These are phyloP conservation scores for Gyrodon lividus DNA, from an alignment of 768 basidiomycete genomes.

Conservation along the genomic window DNA sequence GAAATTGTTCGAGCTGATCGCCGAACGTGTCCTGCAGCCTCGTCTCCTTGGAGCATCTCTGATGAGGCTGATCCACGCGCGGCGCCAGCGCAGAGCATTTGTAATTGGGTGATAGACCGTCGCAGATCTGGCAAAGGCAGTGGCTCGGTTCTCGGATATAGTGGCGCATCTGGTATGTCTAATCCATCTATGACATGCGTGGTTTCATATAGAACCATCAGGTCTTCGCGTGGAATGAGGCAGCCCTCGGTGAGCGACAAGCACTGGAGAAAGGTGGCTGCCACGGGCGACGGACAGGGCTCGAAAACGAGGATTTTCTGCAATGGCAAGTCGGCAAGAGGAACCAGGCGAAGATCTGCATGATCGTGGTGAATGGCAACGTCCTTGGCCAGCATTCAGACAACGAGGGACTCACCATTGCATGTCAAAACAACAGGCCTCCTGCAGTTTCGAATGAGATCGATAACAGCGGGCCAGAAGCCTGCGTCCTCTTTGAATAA, in stretches of 20 bases:
- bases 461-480: slow-evolving; percentile 82
- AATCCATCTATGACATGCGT: slow-evolving; percentile 23
- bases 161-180: slow-evolving; percentile 35
- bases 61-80: slow-evolving; percentile 32
- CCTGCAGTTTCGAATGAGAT: slow-evolving; percentile 78
- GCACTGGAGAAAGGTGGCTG: slow-evolving; percentile 66
- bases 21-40: slow-evolving; percentile 30
- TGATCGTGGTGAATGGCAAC: slow-evolving; percentile 2
- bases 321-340: slow-evolving; percentile 69
- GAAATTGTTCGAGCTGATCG: slow-evolving; percentile 33
- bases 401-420: slow-evolving; percentile 60
- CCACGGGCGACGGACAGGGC: slow-evolving; percentile 52
- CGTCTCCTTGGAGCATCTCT: slow-evolving; percentile 28
- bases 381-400: slow-evolving; percentile 4
- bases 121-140: slow-evolving; percentile 56
- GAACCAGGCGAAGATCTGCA: slow-evolving; percentile 72
- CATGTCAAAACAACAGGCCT: slow-evolving; percentile 94
- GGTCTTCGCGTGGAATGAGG: slow-evolving; percentile 38
- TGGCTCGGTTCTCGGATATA: slow-evolving; percentile 32
- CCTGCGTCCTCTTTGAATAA: slow-evolving; percentile 82
- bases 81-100: slow-evolving; percentile 45
- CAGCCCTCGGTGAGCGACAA: slow-evolving; percentile 59
- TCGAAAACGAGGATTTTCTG: slow-evolving; percentile 69
- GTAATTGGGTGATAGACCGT: slow-evolving; percentile 59
- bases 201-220: slow-evolving; percentile 47